These are phyloP conservation scores for Begonia peltatifolia DNA, from an alignment of 306 rosid genomes.

Conservation along the genomic window DNA sequence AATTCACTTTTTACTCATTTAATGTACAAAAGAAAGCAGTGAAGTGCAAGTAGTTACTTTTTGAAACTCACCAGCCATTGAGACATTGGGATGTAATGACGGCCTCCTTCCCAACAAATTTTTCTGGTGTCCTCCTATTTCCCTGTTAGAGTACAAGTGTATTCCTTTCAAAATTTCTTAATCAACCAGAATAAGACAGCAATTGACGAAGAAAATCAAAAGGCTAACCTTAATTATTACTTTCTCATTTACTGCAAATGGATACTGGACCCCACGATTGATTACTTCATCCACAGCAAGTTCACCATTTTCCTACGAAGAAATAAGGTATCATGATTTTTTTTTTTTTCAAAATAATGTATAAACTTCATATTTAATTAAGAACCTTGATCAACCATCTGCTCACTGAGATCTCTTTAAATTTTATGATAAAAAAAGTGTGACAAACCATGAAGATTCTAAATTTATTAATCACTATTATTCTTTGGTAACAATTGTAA, in stretches of 20 bases:
- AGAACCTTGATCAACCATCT: neutral
- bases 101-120: conserved; percentile 98
- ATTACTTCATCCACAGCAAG: conserved; percentile 40
- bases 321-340: conserved; percentile 3
- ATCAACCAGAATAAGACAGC: conserved; percentile 7
- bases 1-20: neutral
- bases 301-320: conserved; percentile 70
- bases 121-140: conserved; percentile 89
- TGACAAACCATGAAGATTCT: too few species aligned
- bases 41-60: neutral
- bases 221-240: conserved; percentile 73
- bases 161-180: conserved; percentile 10
- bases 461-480: too few species aligned
- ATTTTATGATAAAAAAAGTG: too few species aligned
- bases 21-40: too few species aligned
- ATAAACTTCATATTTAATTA: neutral
- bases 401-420: too few species aligned
- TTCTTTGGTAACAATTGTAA: too few species aligned
- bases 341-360: neutral
- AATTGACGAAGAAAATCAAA: conserved; percentile 5
- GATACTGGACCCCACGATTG: conserved; percentile 77
- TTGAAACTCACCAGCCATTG: conserved; percentile 87
- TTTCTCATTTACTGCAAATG: conserved; percentile 87
- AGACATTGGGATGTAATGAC: conserved; percentile 97
- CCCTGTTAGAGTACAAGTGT: conserved; percentile 46